Evolutionary conservation across 768 basidiomycete species (phyloP).

Genomic region (Hygrocybe coccinea): DNA sequence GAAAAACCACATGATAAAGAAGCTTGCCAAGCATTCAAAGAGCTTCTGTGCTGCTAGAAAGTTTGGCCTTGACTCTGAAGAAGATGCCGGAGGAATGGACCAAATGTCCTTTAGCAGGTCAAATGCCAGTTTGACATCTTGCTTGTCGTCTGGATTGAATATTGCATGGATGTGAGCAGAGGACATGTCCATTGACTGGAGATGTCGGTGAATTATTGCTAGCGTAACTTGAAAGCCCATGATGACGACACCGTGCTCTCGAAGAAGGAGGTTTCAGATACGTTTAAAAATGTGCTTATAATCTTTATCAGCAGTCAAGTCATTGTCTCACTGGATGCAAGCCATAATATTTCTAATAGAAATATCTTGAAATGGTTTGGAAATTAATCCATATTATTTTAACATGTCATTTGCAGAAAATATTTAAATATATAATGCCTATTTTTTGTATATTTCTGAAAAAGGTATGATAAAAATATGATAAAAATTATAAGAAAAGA

Average conservation of each 20-base stretch:
- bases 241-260: constrained; percentile 19
- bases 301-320: constrained; percentile 35
- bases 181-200: constrained; percentile 10
- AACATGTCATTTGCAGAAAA: no score
- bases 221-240: constrained; percentile 23
- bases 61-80: constrained; percentile 8
- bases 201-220: constrained; percentile 19
- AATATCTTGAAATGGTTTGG: no score
- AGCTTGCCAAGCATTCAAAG: constrained; percentile 20
- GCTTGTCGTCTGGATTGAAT: constrained; percentile 29
- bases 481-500: no score
- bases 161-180: constrained; percentile 11
- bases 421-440: no score
- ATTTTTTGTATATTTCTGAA: no score
- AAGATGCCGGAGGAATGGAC: constrained; percentile 16
- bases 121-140: constrained; percentile 29
- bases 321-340: no score
- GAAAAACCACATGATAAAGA: constrained; percentile 23
- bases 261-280: constrained; percentile 26
- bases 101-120: constrained; percentile 24
- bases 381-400: no score
- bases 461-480: no score
- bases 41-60: constrained; percentile 16
- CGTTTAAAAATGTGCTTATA: constrained; percentile 34
- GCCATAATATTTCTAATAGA: no score